phyloP scores from a whole-genome alignment of 1,284 basidiomycete genomes.

The Pholiota adiposa region DNA sequence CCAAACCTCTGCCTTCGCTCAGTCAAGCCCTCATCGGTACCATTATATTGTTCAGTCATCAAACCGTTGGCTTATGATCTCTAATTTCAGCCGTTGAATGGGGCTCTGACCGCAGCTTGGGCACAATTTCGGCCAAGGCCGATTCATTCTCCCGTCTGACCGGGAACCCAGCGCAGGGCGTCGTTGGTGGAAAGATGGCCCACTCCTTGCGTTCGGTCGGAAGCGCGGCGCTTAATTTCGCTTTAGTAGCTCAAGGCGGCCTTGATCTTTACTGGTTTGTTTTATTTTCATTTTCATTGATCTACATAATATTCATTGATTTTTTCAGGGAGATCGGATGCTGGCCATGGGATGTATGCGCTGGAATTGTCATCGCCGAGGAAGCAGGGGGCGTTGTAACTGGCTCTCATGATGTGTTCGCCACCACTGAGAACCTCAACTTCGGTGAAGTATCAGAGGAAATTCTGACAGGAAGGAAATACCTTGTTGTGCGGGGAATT shows the following conservation, averaged over 20 bases:
- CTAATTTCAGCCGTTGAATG: conserved; percentile 79
- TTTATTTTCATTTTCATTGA: not conserved
- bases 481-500: conserved; percentile 79
- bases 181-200: conserved; percentile 82
- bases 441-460: conserved; percentile 68
- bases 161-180: conserved; percentile 67
- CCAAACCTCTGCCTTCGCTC: conserved; percentile 75
- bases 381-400: conserved; percentile 87
- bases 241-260: conserved; percentile 83
- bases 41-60: conserved; percentile 10
- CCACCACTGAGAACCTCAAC: conserved; percentile 34
- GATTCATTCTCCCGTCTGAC: conserved; percentile 78
- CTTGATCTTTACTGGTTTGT: conserved; percentile 83
- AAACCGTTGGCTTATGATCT: conserved; percentile 6
- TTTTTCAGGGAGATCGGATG: conserved; percentile 85
- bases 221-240: conserved; percentile 85
- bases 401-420: conserved; percentile 63
- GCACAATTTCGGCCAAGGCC: conserved; percentile 68
- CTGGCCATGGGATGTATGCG: conserved; percentile 94
- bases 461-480: conserved; percentile 84
- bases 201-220: conserved; percentile 87
- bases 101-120: conserved; percentile 80
- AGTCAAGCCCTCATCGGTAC: conserved; percentile 80
- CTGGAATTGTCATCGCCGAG: conserved; percentile 91
- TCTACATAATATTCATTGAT: not conserved